A percentile compares a stretch with the other conserved stretches of the same genome.
Evolutionary conservation across 352 stramenopile species (phyloP).

Genomic region (Nothophytophthora sp.): DNA sequence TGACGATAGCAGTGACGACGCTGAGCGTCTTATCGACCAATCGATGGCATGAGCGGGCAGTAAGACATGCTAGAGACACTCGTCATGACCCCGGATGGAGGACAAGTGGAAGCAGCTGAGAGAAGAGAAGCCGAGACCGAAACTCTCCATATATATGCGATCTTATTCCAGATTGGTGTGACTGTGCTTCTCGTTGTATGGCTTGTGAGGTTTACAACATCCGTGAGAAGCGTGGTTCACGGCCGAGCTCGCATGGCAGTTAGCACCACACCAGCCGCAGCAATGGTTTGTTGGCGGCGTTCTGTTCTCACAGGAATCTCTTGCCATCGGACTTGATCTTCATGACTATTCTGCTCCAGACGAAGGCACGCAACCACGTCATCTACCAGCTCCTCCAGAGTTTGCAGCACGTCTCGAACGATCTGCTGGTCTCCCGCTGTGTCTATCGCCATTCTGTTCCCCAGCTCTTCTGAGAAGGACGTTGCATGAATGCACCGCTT

Average conservation of each 20-base stretch:
- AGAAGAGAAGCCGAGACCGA: too few relatives aligned
- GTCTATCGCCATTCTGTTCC: slow-evolving; percentile 7
- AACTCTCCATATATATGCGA: too few relatives aligned
- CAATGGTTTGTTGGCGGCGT: slow-evolving; percentile 26
- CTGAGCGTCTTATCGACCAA: slow-evolving; percentile 32
- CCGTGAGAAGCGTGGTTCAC: too few relatives aligned
- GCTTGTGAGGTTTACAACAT: too few relatives aligned
- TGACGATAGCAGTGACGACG: slow-evolving; percentile 37
- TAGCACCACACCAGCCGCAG: slow-evolving; percentile 13
- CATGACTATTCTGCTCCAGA: slow-evolving; percentile 15
- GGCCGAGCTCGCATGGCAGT: neutral
- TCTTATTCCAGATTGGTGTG: too few relatives aligned
- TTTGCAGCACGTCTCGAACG: slow-evolving; percentile 23
- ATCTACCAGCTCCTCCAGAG: slow-evolving; percentile 35
- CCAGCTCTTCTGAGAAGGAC: slow-evolving; percentile 9
- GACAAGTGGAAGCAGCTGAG: too few relatives aligned
- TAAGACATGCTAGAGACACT: neutral
- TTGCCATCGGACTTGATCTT: slow-evolving; percentile 25
- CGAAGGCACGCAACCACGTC: slow-evolving; percentile 19
- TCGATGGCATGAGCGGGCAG: slow-evolving; percentile 21
- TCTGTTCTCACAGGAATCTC: slow-evolving; percentile 44
- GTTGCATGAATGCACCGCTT: neutral
- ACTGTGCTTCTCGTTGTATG: too few relatives aligned
- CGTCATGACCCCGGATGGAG: too few relatives aligned
- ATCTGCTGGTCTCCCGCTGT: slow-evolving; percentile 31